These are phyloP conservation scores for Ceratocystis variospora DNA, from an alignment of 2,329 filamentous ascomycete genomes.

Conservation along the genomic window DNA sequence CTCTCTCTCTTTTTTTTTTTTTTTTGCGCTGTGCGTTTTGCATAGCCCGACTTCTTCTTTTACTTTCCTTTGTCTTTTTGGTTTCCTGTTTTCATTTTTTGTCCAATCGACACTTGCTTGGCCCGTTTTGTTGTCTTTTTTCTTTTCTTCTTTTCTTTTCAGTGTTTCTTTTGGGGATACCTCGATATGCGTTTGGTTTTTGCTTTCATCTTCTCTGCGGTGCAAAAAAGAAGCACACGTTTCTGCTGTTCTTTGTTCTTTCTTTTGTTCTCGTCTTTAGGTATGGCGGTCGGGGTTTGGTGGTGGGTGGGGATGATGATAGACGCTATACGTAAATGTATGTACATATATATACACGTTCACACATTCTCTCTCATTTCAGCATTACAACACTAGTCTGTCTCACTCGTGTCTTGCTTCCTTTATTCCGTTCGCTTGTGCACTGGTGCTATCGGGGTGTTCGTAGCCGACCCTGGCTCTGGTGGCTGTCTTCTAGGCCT, in stretches of 20 bases:
- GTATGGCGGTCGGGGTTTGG: constrained; percentile 1
- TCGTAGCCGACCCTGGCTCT: neutral
- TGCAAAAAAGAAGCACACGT: constrained; percentile 11
- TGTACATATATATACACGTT: constrained; percentile 7
- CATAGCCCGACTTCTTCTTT: neutral
- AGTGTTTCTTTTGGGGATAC: constrained; percentile 18
- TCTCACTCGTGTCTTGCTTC: too few relatives aligned
- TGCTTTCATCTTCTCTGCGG: neutral
- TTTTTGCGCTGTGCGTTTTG: neutral
- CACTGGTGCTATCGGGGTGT: too few relatives aligned
- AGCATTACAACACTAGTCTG: neutral
- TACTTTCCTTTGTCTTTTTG: constrained; percentile 11
- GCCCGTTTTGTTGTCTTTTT: neutral
- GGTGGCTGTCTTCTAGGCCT: neutral
- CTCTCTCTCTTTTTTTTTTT: neutral
- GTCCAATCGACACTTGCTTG: neutral
- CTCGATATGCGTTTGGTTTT: constrained; percentile 15
- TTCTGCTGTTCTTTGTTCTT: constrained; percentile 5
- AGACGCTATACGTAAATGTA: constrained; percentile 17
- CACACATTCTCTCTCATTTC: neutral
- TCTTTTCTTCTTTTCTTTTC: neutral
- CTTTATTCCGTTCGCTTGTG: too few relatives aligned
- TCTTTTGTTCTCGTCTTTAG: neutral
- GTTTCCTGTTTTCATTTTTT: constrained; percentile 9
- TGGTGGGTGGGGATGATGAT: constrained; percentile 11